Conservation (phyloP, 1,139 yeast genomes). For the Candida sp. region DNA sequence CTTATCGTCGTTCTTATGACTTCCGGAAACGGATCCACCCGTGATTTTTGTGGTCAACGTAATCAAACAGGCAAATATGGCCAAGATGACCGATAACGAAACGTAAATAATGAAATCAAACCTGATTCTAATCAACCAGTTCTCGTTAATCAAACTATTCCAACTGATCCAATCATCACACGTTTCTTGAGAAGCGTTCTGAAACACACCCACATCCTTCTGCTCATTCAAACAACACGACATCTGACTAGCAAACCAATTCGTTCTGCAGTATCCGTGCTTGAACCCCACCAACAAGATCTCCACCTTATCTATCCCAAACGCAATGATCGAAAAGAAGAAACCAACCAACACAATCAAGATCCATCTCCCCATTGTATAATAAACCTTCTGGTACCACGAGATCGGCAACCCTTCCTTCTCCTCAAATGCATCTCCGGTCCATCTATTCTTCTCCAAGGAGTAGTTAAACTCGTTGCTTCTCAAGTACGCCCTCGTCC, state of each 20-base stretch:
- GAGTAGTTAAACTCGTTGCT: conserved; percentile 51
- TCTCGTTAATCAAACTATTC: conserved; percentile 34
- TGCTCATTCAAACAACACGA: conserved; percentile 39
- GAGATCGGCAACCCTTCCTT: conserved; percentile 19
- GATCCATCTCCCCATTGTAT: conserved; percentile 48
- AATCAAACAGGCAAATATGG: conserved; percentile 48
- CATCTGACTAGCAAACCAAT: conserved; percentile 51
- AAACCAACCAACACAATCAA: conserved; percentile 54
- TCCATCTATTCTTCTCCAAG: conserved; percentile 22
- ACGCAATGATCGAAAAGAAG: conserved; percentile 55
- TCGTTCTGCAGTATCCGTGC: conserved; percentile 55
- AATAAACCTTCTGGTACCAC: conserved; percentile 27
- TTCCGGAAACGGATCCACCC: conserved; percentile 16
- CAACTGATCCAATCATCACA: conserved; percentile 47
- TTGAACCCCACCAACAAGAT: conserved; percentile 56
- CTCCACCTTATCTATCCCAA: conserved; percentile 54
- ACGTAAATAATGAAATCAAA: conserved; percentile 46
- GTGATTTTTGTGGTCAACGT: conserved; percentile 55
- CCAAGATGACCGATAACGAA: conserved; percentile 43
- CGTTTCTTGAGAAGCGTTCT: conserved; percentile 31
- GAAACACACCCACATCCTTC: conserved; percentile 21
- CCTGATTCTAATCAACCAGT: conserved; percentile 20
- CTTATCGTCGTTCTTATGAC: not conserved
- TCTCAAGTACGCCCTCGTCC: conserved; percentile 57
- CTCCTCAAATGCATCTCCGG: conserved; percentile 5